phyloP scores from a whole-genome alignment of 2,329 filamentous ascomycete species.

The Botrytis aclada region DNA sequence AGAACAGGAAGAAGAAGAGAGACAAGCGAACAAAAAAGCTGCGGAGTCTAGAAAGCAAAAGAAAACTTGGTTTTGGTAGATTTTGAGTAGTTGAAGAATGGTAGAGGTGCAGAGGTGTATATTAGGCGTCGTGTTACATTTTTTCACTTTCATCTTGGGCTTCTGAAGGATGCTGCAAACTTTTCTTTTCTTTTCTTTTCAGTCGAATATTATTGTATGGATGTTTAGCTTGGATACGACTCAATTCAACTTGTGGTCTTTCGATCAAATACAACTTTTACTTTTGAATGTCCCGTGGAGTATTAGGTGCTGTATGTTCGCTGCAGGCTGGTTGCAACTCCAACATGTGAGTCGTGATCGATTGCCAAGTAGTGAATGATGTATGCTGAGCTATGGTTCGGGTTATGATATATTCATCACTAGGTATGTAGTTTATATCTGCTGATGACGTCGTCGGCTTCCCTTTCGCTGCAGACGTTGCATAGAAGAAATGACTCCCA shows the following conservation, averaged over 20 bases:
- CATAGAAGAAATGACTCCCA: no score
- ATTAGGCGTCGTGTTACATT: neutral
- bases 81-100: neutral
- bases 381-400: no score
- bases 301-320: neutral
- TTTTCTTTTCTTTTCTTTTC: neutral
- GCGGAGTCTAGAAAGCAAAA: conserved; percentile 11
- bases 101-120: neutral
- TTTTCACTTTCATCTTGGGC: neutral
- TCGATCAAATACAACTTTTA: neutral
- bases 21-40: conserved; percentile 8
- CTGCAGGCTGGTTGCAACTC: no score
- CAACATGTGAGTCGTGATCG: no score
- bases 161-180: neutral
- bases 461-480: no score
- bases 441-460: no score
- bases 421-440: no score
- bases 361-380: no score
- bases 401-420: no score
- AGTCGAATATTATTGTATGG: neutral
- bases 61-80: conserved; percentile 30
- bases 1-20: conserved; percentile 15
- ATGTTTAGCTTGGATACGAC: neutral
- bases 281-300: neutral
- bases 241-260: neutral